Evolutionary conservation across 2,329 filamentous ascomycete species (phyloP).

Genomic region (Pyricularia sp.): DNA sequence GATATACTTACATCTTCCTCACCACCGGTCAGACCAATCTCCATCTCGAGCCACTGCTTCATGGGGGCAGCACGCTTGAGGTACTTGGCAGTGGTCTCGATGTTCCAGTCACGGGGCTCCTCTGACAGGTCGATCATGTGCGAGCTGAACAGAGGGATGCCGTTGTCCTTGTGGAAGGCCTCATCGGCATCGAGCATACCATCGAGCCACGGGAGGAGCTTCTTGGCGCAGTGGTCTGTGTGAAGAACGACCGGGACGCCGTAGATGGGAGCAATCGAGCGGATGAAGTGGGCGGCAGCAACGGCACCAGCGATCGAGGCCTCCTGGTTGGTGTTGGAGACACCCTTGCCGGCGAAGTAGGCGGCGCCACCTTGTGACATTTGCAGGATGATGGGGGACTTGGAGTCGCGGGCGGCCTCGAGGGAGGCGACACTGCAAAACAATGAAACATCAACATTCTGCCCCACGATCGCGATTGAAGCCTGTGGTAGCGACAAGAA

Average conservation of each 20-base stretch:
- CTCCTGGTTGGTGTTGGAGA: conserved; percentile 68
- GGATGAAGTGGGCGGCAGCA: conserved; percentile 88
- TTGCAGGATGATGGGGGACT: conserved; percentile 87
- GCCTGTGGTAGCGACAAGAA: background rate
- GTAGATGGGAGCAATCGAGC: conserved; percentile 74
- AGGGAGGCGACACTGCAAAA: conserved; percentile 53
- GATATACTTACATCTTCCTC: conserved; percentile 11
- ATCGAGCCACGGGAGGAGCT: conserved; percentile 95
- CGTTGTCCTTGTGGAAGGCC: conserved; percentile 83
- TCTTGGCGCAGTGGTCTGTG: conserved; percentile 99
- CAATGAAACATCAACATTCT: background rate
- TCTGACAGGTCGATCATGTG: conserved; percentile 99
- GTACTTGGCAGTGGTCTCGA: conserved; percentile 83
- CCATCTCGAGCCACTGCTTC: conserved; percentile 99
- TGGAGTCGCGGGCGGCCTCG: conserved; percentile 86
- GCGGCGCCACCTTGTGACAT: conserved; percentile 86
- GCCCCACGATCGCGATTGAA: background rate
- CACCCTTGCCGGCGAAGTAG: conserved; percentile 85
- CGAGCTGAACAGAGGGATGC: conserved; percentile 76
- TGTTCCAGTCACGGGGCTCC: conserved; percentile 82
- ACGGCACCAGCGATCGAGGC: conserved; percentile 81
- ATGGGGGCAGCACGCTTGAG: conserved; percentile 87
- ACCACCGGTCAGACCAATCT: conserved; percentile 69
- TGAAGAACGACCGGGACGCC: conserved; percentile 85
- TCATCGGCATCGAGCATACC: conserved; percentile 93